Evolutionary conservation across 192 early-diverging fungal species (phyloP), one percentile per base, ranked within the genome.

Genomic region (Mortierella claussenii): DNA sequence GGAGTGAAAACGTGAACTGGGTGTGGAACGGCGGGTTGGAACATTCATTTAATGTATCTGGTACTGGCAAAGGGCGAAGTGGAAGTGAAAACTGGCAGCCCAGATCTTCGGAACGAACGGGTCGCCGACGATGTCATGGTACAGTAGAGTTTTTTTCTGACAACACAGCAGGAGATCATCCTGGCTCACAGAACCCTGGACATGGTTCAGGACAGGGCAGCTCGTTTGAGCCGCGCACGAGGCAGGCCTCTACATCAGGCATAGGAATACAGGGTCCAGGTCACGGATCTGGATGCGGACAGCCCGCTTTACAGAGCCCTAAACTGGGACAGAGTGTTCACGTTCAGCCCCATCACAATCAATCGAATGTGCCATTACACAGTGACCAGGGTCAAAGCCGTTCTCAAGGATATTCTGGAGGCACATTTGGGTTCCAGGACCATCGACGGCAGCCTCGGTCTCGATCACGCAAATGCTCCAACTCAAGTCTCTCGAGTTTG

Each of bases 391-490:
- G 37, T 40, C 37, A 68, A 26, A 21, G 36, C 12, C 21, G 21
- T 48, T 7, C 7, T 48, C 50, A 53, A 20, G 50, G 50, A 10
- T 32, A 53, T 32, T 28, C 18, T 53, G 30, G 30, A 40, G 27
- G 62, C 18, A 10, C 36, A 34, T 5, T 23, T 1, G 67, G 68
- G 13, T 53, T 54, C n/a, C 21, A 30, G 15, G 68, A 69, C 12
- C 68, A 60, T 4, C 21, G 68, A 55, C 68, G 68, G 20, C 57
- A 51, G 52, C 61, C 59, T 9, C 44, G 65, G 44, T 67, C 65
- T 15, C 40, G 68, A 28, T 58, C 55, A 3, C 45, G 65, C 20
- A 69, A 69, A n/a, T 48, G 51, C n/a, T 69, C 68, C 13, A 69
- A 69, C 33, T n/a, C 68, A 4, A 69, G 68, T 48, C 58, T 69